Evolutionary conservation across 2,329 filamentous ascomycete species (phyloP).

Genomic region (Neonectria neomacrospora): DNA sequence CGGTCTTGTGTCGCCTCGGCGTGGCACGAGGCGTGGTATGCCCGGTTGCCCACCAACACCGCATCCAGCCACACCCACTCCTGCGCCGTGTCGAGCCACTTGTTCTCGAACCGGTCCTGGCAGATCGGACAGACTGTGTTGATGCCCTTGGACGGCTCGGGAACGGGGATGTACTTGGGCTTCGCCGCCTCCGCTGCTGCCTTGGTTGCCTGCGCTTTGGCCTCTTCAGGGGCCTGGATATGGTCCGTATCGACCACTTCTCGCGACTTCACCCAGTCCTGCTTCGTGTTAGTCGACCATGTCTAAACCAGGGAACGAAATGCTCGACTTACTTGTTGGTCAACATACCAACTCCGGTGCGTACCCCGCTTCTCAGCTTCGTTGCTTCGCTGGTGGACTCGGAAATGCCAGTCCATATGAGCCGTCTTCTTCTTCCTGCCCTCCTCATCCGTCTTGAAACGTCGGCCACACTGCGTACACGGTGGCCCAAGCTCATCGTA

Average conservation of each 20-base stretch:
- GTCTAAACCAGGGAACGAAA: neutral
- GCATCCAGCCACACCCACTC: constrained; percentile 98
- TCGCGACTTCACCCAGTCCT: constrained; percentile 91
- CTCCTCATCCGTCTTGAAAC: constrained; percentile 81
- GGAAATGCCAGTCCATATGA: constrained; percentile 99
- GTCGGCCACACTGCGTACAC: constrained; percentile 90
- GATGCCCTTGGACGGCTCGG: constrained; percentile 77
- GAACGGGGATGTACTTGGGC: constrained; percentile 82
- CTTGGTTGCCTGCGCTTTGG: constrained; percentile 49
- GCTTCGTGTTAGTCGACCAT: constrained; percentile 42
- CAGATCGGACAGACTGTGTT: constrained; percentile 92
- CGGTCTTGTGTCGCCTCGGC: constrained; percentile 80
- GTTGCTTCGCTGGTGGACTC: constrained; percentile 86
- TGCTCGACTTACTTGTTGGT: constrained; percentile 74
- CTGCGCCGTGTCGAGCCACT: constrained; percentile 91
- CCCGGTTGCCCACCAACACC: constrained; percentile 77
- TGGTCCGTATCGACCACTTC: constrained; percentile 79
- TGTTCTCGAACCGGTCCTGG: constrained; percentile 92
- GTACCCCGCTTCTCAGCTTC: constrained; percentile 88
- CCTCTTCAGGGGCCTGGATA: constrained; percentile 48
- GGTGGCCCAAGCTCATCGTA: constrained; percentile 87
- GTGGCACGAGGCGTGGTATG: constrained; percentile 92
- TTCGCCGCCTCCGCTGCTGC: constrained; percentile 56
- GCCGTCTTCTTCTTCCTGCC: constrained; percentile 87
- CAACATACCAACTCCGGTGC: constrained; percentile 94